Percentiles rank a stretch among this genome's conserved stretches.
Evolutionary conservation across 805 yeast species (phyloP).

Genomic region (Candida ficus): DNA sequence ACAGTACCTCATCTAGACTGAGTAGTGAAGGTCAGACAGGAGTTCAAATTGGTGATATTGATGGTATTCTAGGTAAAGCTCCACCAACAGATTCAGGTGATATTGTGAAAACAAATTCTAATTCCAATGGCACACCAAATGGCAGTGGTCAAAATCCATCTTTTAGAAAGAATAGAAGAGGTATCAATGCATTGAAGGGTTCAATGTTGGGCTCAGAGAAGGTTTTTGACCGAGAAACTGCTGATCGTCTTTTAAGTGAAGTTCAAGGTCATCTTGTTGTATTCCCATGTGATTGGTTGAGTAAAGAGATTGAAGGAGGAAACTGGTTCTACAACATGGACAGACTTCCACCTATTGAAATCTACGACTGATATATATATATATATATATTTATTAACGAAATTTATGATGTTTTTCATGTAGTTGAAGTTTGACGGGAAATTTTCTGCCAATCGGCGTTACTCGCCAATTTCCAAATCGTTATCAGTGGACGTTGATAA

Average conservation of each 20-base stretch:
- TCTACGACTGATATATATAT: conserved; percentile 60
- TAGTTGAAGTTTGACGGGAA: background rate
- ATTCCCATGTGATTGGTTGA: conserved; percentile 92
- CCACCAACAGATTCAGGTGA: conserved; percentile 9
- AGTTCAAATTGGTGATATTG: conserved; percentile 1
- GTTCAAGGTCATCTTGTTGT: conserved; percentile 83
- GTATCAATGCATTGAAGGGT: conserved; percentile 33
- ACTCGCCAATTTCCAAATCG: background rate
- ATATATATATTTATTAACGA: background rate
- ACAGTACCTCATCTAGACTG: too few species aligned
- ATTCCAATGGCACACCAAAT: too few species aligned
- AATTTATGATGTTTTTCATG: background rate
- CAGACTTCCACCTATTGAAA: conserved; percentile 91
- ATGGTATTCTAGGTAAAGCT: conserved; percentile 11
- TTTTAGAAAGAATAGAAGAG: conserved; percentile 24
- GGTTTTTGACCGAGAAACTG: conserved; percentile 68
- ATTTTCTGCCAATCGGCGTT: background rate
- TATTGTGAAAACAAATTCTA: too few species aligned
- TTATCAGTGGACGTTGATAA: background rate
- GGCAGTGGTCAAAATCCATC: background rate
- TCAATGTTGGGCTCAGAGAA: conserved; percentile 34
- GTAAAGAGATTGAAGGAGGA: conserved; percentile 78
- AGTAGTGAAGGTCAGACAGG: too few species aligned
- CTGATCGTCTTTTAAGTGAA: conserved; percentile 64
- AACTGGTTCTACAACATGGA: conserved; percentile 96